Evolutionary conservation across 305 asterid genomes (phyloP).

Genomic region (Solanum hybrid): DNA sequence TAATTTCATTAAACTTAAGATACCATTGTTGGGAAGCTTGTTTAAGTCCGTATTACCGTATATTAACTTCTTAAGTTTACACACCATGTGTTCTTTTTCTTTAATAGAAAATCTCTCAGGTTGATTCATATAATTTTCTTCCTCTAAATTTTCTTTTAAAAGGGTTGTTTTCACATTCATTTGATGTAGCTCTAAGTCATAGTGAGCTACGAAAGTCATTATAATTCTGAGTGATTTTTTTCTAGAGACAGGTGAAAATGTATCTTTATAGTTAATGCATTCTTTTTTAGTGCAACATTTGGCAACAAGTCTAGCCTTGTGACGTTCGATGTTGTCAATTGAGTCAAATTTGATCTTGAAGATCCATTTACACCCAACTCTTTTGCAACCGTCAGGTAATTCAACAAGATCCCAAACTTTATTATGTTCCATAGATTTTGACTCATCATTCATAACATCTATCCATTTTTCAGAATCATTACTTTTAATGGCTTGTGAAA

Average conservation of each 20-base stretch:
- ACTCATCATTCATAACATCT: neutral
- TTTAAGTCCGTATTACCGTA: no score
- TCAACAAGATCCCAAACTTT: neutral
- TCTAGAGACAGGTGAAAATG: no score
- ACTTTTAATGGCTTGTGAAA: neutral
- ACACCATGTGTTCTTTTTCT: neutral
- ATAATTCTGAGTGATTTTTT: no score
- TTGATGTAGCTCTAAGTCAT: no score
- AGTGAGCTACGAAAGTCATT: no score
- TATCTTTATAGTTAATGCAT: no score
- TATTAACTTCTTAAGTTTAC: neutral
- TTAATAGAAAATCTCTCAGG: neutral
- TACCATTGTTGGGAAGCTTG: neutral
- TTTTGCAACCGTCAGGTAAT: neutral
- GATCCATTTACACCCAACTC: neutral
- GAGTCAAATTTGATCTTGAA: neutral
- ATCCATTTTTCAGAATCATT: neutral
- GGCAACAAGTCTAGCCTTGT: neutral
- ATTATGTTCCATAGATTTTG: neutral
- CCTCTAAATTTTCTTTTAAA: no score
- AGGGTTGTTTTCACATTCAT: no score
- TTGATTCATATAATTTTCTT: no score
- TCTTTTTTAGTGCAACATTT: neutral
- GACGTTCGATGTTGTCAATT: neutral
- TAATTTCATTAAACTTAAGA: neutral